These are phyloP conservation scores for Lipomyces spencermartinsiae DNA, from an alignment of 805 yeast genomes.

Conservation along the genomic window DNA sequence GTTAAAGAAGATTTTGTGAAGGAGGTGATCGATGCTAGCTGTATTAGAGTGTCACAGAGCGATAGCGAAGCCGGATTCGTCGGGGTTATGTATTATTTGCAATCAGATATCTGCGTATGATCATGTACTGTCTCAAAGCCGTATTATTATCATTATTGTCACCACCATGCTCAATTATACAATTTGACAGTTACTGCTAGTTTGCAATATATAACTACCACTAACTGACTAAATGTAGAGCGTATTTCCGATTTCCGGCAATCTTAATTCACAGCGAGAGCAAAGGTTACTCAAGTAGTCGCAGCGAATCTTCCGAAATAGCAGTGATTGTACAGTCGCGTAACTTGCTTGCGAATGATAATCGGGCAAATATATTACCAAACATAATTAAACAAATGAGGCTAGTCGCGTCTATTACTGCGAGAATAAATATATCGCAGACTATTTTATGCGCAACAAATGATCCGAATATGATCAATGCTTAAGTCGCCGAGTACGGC, in stretches of 20 bases:
- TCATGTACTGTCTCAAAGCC: not conserved
- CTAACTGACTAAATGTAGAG: not conserved
- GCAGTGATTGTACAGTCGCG: too few species aligned
- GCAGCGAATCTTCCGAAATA: not conserved
- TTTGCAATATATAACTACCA: too few species aligned
- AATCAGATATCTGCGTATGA: not conserved
- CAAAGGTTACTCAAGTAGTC: not conserved
- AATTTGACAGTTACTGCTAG: not conserved
- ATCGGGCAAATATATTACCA: too few species aligned
- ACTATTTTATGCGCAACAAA: not conserved
- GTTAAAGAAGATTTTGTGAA: not conserved
- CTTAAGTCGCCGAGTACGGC: constrained; percentile 15
- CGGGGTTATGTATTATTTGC: not conserved
- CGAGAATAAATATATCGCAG: not conserved
- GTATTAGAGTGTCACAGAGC: not conserved
- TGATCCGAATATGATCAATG: not conserved
- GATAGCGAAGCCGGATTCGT: not conserved
- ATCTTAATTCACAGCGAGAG: too few species aligned
- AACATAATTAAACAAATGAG: too few species aligned
- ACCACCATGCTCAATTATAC: not conserved
- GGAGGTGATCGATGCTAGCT: not conserved
- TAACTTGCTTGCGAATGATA: too few species aligned
- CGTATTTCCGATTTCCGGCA: not conserved
- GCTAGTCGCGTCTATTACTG: not conserved
- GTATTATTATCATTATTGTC: not conserved